These are phyloP conservation scores for Colletotrichum horii DNA, from an alignment of 2,329 filamentous ascomycete genomes.

Conservation along the genomic window DNA sequence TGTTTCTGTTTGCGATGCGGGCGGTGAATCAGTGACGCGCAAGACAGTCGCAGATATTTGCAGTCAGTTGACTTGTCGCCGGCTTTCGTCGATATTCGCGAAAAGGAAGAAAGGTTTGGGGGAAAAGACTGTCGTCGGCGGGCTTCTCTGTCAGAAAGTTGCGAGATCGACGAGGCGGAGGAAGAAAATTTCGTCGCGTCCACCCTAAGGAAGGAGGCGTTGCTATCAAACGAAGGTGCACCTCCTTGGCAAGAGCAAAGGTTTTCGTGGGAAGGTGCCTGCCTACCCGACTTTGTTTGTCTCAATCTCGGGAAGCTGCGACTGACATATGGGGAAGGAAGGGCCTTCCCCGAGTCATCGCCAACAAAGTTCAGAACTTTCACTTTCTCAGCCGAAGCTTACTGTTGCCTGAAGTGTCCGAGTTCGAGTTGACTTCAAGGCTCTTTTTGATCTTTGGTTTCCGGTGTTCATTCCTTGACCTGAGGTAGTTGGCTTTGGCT, in stretches of 20 bases:
- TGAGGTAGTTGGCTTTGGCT: no score
- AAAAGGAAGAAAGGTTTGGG: neutral
- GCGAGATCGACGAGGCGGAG: neutral
- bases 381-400: fast-evolving
- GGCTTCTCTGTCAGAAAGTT: neutral
- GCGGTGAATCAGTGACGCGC: neutral
- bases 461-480: no score
- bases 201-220: neutral
- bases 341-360: neutral
- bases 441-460: no score
- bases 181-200: neutral
- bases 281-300: neutral
- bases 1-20: neutral
- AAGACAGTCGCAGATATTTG: neutral
- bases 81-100: neutral
- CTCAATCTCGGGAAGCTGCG: neutral
- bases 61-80: fast-evolving
- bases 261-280: neutral
- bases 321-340: fast-evolving
- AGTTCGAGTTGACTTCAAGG: no score
- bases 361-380: neutral
- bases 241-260: neutral
- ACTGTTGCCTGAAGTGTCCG: neutral
- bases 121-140: neutral
- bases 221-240: neutral